Base-by-base conservation (phyloP, 2,329 filamentous ascomycete species). In the Fusarium nelsonii region DNA sequence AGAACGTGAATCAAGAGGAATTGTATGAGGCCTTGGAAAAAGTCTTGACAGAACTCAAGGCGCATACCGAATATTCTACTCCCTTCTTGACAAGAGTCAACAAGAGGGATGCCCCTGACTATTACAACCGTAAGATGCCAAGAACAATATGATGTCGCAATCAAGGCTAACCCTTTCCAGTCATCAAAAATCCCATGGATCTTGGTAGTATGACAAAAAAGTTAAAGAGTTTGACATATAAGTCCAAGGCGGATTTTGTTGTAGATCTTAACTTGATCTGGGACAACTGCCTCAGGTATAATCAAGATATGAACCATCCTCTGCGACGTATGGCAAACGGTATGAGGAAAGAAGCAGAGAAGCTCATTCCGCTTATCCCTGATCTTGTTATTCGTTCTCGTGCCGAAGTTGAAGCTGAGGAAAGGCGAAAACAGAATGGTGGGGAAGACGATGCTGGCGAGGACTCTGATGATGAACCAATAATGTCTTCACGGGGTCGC, bases 121-220 rank as follows among this genome's bases (percentile, higher is more conserved):
- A 99, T 80, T 94, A 97, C 79, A 91, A 88, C 72, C 88, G 96
- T 91, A 89, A 90, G 89, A 81, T 71, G 54, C 39, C 48, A 57
- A 33, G 37, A 32, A n/a, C 18, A 14, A 32, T 41, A 41, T 46
- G 12, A 46, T 49, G 6, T 12, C 39, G 8, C 28, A 41, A 20
- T 49, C 28, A 7, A 46, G 53, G 57, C 74, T 78, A 71, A 80
- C 71, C 50, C 16, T 60, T 40, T 53, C 54, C 76, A 94, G 91
- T 93, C 70, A 97, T 98, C 81, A 97, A 97, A 81, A 91, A 94
- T 46, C 96, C 96, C 3, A 99, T 99, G 96, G 96, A 99, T 78
- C 89, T 99, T 59, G 96, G 96, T 37, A 91, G 90, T 48, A 98
- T 99, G 94, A 97, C 97, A 66, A 99, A 99, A 83, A 99, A 98